phyloP scores from a whole-genome alignment of 805 yeast species.

The Candida sphagnicola region DNA sequence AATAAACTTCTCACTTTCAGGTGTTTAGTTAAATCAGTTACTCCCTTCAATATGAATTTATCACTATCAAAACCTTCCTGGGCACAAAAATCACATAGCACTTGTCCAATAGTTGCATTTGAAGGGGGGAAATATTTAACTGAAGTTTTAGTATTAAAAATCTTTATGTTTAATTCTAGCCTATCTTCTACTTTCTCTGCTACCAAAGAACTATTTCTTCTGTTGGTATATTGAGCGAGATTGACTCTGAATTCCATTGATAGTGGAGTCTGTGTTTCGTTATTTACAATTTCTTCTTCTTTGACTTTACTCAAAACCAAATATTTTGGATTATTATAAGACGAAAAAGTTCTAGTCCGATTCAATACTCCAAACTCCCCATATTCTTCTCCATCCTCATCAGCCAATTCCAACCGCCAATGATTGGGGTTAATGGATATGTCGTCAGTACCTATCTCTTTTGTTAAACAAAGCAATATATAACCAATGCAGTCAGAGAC shows the following conservation, averaged over 20 bases:
- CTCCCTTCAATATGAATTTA: conserved; percentile 17
- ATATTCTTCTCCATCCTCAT: conserved; percentile 90
- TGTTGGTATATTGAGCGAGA: conserved; percentile 13
- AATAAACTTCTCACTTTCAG: background rate
- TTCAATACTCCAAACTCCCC: conserved; percentile 90
- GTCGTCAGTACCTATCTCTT: conserved; percentile 11
- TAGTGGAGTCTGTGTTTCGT: conserved; percentile 53
- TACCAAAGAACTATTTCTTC: conserved; percentile 7
- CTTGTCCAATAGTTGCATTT: conserved; percentile 18
- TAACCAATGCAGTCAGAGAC: conserved; percentile 40
- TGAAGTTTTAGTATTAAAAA: background rate
- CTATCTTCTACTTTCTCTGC: background rate
- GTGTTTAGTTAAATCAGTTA: conserved; percentile 2
- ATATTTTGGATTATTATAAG: conserved; percentile 75
- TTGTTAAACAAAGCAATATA: conserved; percentile 26
- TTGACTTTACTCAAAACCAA: conserved; percentile 68
- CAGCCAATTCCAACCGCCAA: conserved; percentile 80
- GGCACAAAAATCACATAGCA: conserved; percentile 24
- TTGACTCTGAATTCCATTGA: conserved; percentile 38
- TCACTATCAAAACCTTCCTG: conserved; percentile 23
- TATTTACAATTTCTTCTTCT: conserved; percentile 42
- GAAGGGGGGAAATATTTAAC: background rate
- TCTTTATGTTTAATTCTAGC: conserved; percentile 7
- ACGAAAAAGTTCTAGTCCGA: conserved; percentile 57
- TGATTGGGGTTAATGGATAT: conserved; percentile 48